Percentiles rank a stretch among this genome's conserved stretches.
These are phyloP conservation scores for Salvia hispanica DNA, from an alignment of 257 asterid species.

Conservation along the genomic window DNA sequence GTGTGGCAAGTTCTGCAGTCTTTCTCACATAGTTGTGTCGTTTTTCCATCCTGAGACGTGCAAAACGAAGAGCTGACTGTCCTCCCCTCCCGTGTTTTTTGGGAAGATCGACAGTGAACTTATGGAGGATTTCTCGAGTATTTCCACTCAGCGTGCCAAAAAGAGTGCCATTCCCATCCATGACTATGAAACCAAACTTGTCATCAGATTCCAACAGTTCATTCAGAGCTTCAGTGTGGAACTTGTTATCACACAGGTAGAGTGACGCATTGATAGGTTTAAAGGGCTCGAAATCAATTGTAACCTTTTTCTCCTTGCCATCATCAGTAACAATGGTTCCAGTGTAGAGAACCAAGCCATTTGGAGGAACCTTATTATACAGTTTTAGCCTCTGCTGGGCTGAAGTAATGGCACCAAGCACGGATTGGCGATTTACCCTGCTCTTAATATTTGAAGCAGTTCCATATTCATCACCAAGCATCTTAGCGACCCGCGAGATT, in stretches of 20 bases:
- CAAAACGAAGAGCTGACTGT: slow-evolving; percentile 45
- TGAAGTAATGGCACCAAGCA: slow-evolving; percentile 45
- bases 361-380: slow-evolving; percentile 44
- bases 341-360: slow-evolving; percentile 44
- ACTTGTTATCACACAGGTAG: slow-evolving; percentile 43
- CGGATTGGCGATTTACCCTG: slow-evolving; percentile 44
- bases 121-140: slow-evolving; percentile 41
- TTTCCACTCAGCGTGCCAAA: slow-evolving; percentile 42
- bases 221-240: slow-evolving; percentile 41
- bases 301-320: slow-evolving; percentile 45
- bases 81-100: slow-evolving; percentile 46
- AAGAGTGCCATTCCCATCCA: slow-evolving; percentile 47
- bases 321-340: slow-evolving; percentile 48
- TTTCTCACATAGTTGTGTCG: slow-evolving; percentile 25
- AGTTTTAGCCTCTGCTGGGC: slow-evolving; percentile 47
- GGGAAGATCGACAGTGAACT: slow-evolving; percentile 44
- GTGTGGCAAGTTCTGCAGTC: neutral
- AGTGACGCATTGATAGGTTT: slow-evolving; percentile 43
- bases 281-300: slow-evolving; percentile 42
- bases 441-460: slow-evolving; percentile 46
- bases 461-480: slow-evolving; percentile 47
- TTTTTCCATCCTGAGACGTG: slow-evolving; percentile 44
- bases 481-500: slow-evolving; percentile 43
- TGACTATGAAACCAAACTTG: slow-evolving; percentile 39
- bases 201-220: slow-evolving; percentile 42